Conservation (phyloP, 257 asterid genomes). For the Ballota nigra region DNA sequence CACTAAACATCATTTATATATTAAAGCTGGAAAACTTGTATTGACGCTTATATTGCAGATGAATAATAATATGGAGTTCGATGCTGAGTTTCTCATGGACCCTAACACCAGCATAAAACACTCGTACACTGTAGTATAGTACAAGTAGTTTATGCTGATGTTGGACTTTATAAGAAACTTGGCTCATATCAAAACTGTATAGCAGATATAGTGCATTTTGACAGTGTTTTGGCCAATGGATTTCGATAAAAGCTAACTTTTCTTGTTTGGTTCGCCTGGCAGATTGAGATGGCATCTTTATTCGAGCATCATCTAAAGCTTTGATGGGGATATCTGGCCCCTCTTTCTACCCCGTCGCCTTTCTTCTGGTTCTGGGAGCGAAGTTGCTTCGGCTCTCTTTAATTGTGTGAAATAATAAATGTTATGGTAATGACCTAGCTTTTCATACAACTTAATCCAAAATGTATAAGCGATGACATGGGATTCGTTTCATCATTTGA, state of each 20-base stretch:
- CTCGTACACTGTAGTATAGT: too few species aligned
- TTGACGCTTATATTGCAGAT: too few species aligned
- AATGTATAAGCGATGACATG: background rate
- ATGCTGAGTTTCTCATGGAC: too few species aligned
- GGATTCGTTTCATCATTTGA: background rate
- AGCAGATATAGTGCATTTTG: background rate
- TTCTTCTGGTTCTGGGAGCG: constrained; percentile 14
- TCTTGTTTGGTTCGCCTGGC: constrained; percentile 29
- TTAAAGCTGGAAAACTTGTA: too few species aligned
- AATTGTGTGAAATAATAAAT: background rate
- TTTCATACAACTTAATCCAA: background rate
- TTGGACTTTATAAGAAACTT: too few species aligned
- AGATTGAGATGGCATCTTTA: constrained; percentile 96
- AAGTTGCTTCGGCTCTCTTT: background rate
- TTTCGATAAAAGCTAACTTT: background rate
- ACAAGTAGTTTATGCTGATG: too few species aligned
- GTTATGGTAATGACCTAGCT: background rate
- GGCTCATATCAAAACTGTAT: too few species aligned
- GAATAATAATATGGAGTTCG: too few species aligned
- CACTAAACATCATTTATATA: too few species aligned
- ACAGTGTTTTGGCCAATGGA: background rate
- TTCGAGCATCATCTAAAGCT: constrained; percentile 78
- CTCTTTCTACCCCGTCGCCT: background rate
- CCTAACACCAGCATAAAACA: too few species aligned
- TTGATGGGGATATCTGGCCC: background rate